Conservation (phyloP, 176 grass and related monocot species). For the Triticum dicoccoides region DNA sequence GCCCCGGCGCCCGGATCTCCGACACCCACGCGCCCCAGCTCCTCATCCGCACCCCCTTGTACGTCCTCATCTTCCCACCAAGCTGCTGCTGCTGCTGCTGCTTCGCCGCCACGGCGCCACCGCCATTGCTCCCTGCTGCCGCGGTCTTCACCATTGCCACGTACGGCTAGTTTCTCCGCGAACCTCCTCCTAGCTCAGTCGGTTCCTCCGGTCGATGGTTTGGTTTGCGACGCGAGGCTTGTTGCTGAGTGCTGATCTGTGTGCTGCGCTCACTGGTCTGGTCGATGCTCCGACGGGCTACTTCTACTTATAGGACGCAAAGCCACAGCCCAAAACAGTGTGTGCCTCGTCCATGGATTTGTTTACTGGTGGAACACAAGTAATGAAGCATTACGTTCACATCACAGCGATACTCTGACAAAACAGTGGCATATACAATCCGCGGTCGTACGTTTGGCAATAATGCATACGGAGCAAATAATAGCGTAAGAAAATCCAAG, state of each 20-base stretch:
- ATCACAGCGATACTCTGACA: constrained; percentile 28
- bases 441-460: constrained; percentile 38
- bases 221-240: background rate
- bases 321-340: background rate
- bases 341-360: constrained; percentile 8
- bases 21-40: constrained; percentile 98
- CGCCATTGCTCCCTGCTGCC: background rate
- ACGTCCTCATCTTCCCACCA: constrained; percentile 37
- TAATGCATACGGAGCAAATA: constrained; percentile 18
- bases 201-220: background rate
- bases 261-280: constrained; percentile 12
- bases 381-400: constrained; percentile 19
- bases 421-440: background rate
- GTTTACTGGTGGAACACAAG: constrained; percentile 22
- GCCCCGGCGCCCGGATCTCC: constrained; percentile 75
- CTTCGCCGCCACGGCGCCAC: background rate
- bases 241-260: background rate
- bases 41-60: constrained; percentile 93
- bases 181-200: background rate
- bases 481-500: background rate
- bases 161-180: background rate
- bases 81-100: background rate
- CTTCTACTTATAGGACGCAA: constrained; percentile 61
- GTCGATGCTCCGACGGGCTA: constrained; percentile 29
- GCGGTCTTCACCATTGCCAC: constrained; percentile 56